Base-by-base conservation (phyloP, 306 rosid species). In the Adenanthera pavonina region DNA sequence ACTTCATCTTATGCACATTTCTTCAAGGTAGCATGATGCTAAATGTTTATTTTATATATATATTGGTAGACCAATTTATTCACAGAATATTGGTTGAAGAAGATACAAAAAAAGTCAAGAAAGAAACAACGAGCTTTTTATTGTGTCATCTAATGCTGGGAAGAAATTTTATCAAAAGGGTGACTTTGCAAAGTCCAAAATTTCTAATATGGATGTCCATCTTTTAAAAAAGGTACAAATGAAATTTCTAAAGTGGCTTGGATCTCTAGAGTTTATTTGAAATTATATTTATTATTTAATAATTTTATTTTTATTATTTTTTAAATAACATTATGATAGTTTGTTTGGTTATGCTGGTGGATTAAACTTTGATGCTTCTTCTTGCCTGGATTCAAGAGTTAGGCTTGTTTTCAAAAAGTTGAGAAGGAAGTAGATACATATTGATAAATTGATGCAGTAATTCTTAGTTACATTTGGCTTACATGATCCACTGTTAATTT, bases 61-160 rank as follows among this genome's bases (percentile, higher is more conserved):
- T 13, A 69, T 72, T 93, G 99, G 99, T 93, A 20, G 99, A 93
- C 87, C 97, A 90, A 85, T 88, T 91, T 85, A 90, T 95, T 79
- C 93, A 95, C 66, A 90, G 99, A 84, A 79, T 91, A 46, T 87
- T 95, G 83, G 97, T 86, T 83, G 99, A 95, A 88, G 99, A 88
- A 88, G 99, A 95, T 78, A 91, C 91, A 47, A 86, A 86, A 25
- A 84, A 71, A 70, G 89, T 54, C 80, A 82, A 46, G 93, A 91
- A 79, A 87, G 85, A 60, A 85, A 84, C 2, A 89, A 92, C 1
- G 91, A 88, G 77, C 83, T 95, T 54, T 93, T 89, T 81, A 52
- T 81, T 64, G 93, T 85, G 74, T 86, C 93, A 12, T 94, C 91
- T 81, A 93, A 88, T 86, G 91, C 81, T 73, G 97, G 91, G 87